Evolutionary conservation across 345 rosid genomes (phyloP).

Genomic region (Hibiscus trionum): DNA sequence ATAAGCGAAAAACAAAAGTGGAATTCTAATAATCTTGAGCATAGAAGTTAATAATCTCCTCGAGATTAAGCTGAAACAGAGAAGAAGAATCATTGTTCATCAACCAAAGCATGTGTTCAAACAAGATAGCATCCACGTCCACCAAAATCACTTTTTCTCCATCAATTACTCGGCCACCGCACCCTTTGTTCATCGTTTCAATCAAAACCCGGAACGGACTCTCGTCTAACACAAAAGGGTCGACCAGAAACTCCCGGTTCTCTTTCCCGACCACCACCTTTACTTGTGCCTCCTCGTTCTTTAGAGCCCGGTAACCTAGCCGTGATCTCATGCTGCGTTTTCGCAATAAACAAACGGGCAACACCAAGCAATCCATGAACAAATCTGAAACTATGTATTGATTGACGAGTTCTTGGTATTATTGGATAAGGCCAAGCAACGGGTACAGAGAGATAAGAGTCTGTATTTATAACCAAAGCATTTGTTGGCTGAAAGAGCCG

Average conservation of each 20-base stretch:
- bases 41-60: constrained; percentile 75
- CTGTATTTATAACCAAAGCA: constrained; percentile 17
- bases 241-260: constrained; percentile 63
- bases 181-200: constrained; percentile 19
- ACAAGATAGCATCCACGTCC: constrained; percentile 71
- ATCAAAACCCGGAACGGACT: constrained; percentile 57
- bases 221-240: constrained; percentile 53
- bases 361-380: constrained; percentile 59
- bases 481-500: constrained; percentile 11
- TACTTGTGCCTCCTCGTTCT: constrained; percentile 25
- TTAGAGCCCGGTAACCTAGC: constrained; percentile 37
- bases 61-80: constrained; percentile 57
- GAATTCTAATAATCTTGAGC: constrained; percentile 36
- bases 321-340: constrained; percentile 30
- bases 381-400: neutral
- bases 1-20: too few relatives aligned
- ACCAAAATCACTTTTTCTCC: constrained; percentile 36
- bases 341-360: constrained; percentile 40
- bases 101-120: constrained; percentile 90
- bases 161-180: neutral
- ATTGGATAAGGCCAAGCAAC: constrained; percentile 36
- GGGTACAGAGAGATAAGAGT: constrained; percentile 8
- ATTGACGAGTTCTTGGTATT: constrained; percentile 15
- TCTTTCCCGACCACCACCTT: constrained; percentile 82
- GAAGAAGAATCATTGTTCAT: constrained; percentile 62